Evolutionary conservation across 2,329 filamentous ascomycete species (phyloP).

Genomic region (Phyllosticta capitalensis): DNA sequence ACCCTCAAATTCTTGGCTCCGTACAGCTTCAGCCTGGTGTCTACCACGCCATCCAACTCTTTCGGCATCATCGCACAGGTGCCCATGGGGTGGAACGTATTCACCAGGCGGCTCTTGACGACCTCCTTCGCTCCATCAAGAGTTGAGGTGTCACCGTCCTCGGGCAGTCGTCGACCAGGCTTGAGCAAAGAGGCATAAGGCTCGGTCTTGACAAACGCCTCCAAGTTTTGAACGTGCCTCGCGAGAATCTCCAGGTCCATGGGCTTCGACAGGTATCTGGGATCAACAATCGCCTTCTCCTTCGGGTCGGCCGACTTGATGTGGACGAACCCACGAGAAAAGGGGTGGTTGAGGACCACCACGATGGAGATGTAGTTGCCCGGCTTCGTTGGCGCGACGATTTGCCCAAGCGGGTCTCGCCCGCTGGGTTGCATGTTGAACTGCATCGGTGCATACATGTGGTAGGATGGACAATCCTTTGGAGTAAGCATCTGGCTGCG

Average conservation of each 20-base stretch:
- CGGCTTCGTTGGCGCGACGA: conserved; percentile 13
- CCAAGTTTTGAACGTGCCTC: conserved; percentile 26
- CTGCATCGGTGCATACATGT: conserved; percentile 13
- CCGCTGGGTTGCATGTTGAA: conserved; percentile 12
- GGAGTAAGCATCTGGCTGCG: conserved; percentile 1
- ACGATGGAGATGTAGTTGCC: conserved; percentile 21
- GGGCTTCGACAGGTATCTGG: conserved; percentile 34
- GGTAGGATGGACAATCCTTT: conserved; percentile 2
- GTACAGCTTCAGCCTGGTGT: conserved; percentile 19
- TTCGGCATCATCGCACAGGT: conserved; percentile 22
- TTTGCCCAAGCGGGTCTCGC: neutral
- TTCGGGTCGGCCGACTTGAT: conserved; percentile 23
- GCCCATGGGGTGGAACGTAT: conserved; percentile 22
- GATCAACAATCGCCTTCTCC: conserved; percentile 29
- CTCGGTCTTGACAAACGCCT: conserved; percentile 23
- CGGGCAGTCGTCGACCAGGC: conserved; percentile 15
- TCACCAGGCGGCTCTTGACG: conserved; percentile 22
- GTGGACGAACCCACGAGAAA: conserved; percentile 25
- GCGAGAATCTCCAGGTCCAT: conserved; percentile 34
- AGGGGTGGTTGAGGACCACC: conserved; percentile 20
- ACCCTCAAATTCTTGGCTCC: conserved; percentile 13
- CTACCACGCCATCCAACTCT: conserved; percentile 21
- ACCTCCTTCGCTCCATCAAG: conserved; percentile 10
- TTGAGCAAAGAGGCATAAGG: conserved; percentile 28
- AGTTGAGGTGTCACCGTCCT: neutral